Base-by-base conservation (phyloP, 768 basidiomycete species). In the Lentinula sp. region DNA sequence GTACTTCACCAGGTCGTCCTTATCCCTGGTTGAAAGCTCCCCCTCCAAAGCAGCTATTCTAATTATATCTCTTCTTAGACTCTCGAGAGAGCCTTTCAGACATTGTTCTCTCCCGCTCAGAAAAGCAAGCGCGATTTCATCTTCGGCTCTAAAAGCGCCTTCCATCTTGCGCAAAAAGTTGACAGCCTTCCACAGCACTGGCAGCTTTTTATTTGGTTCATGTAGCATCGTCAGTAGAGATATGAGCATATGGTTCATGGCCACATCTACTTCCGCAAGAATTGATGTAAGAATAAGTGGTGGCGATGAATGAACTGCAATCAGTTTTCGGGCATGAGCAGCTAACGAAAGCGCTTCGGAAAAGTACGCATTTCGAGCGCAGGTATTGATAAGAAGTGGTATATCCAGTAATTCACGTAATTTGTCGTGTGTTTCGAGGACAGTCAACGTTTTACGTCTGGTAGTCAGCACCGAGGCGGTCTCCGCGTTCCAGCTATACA, bases 401-500 rank as follows among this genome's bases (percentile, higher is more conserved):
- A 95, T 83, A 66, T 97, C 95, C 60, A 98, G 84, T 39, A 98
- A 74, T 71, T 98, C 95, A 64, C 90, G 82, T 62, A 98, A 82
- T 72, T 95, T 95, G 71, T 96, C 93, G 69, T 94, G 90, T 67
- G 96, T 91, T 67, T 98, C 95, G 62, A 94, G 83, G n/a, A 98
- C 92, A 54, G 91, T 78, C 36, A 85, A 80, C 0, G 92, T 92
- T 64, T 88, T 87, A 61, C 82, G 79, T 41, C 95, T 81, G 56
- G 91, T 87, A 52, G 80, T 76, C 56, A 93, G 83, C n/a, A 95
- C 83, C 20, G 79, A 71, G 51, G 90, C 87, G n/a, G 87, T 90
- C 62, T 84, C 81, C 28, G 82, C 80, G 54, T 86, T 80, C 80
- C 95, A 97, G 28, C 79, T 77, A 8, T 80, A 79, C 46, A 92